These are phyloP conservation scores for Fusarium beomiforme DNA, from an alignment of 2,329 filamentous ascomycete species.

Conservation along the genomic window DNA sequence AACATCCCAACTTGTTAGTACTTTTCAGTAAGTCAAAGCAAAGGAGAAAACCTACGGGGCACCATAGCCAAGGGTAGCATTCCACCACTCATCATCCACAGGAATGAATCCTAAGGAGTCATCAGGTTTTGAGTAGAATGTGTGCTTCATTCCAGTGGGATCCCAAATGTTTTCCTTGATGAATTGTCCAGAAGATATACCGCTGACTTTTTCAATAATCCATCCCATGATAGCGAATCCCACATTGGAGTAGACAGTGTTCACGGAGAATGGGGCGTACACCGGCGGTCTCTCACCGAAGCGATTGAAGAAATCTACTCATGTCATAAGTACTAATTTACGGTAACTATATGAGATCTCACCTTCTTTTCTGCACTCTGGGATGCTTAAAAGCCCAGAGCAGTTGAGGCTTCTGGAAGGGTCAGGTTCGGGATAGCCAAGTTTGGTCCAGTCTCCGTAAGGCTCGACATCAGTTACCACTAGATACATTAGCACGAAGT, in stretches of 20 bases:
- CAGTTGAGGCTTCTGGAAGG: conserved; percentile 9
- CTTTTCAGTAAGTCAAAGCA: accelerated
- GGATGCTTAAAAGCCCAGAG: conserved; percentile 5
- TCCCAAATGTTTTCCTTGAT: conserved; percentile 15
- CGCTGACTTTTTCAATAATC: conserved; percentile 17
- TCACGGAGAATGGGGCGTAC: conserved; percentile 1
- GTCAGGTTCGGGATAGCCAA: background rate
- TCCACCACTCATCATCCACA: conserved; percentile 14
- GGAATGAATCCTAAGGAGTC: conserved; percentile 8
- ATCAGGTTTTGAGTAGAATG: background rate
- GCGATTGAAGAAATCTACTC: background rate
- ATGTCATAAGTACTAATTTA: accelerated
- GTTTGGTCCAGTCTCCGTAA: conserved; percentile 19
- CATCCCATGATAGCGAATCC: conserved; percentile 1
- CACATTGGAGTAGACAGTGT: background rate
- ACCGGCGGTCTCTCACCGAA: conserved; percentile 18
- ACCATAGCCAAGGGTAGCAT: conserved; percentile 8
- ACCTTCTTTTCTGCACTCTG: conserved; percentile 1
- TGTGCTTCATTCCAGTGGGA: conserved; percentile 2
- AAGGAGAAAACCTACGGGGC: background rate
- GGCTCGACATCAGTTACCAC: conserved; percentile 10
- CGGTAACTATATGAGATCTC: accelerated
- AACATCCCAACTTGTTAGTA: accelerated
- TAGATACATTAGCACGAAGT: background rate
- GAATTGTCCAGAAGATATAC: conserved; percentile 3